These are phyloP conservation scores for Castanea sativa DNA, from an alignment of 306 rosid species.

Conservation along the genomic window DNA sequence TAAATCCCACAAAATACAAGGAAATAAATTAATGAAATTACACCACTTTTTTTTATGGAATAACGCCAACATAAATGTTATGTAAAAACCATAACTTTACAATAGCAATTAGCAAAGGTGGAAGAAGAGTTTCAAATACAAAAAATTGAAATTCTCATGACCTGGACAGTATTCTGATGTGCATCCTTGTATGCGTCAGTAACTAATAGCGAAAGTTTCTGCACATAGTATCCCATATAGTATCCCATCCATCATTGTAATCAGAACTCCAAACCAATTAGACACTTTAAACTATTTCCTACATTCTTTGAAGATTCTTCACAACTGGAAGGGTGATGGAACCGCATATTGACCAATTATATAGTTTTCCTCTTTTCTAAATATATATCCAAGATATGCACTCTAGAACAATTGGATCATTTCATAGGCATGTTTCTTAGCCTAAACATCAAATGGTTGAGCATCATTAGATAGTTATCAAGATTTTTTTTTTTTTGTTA, in stretches of 20 bases:
- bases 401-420: not conserved
- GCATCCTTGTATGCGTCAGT: slow-evolving; percentile 91
- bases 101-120: not conserved
- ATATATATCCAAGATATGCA: not conserved
- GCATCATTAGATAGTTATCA: too few relatives aligned
- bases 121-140: not conserved
- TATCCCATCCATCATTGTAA: not conserved
- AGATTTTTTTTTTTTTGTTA: too few relatives aligned
- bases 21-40: too few relatives aligned
- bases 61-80: too few relatives aligned
- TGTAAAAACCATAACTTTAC: too few relatives aligned
- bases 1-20: too few relatives aligned
- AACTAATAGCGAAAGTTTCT: slow-evolving; percentile 73
- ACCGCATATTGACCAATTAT: not conserved
- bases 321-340: not conserved
- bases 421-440: too few relatives aligned
- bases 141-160: slow-evolving; percentile 15
- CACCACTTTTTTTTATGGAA: too few relatives aligned
- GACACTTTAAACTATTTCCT: not conserved
- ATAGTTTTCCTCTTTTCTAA: not conserved
- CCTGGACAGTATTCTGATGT: slow-evolving; percentile 77
- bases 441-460: too few relatives aligned
- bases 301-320: not conserved
- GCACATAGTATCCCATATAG: slow-evolving; percentile 5
- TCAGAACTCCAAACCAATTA: not conserved